Evolutionary conservation across 345 rosid species (phyloP).

Genomic region (Populus davidiana): DNA sequence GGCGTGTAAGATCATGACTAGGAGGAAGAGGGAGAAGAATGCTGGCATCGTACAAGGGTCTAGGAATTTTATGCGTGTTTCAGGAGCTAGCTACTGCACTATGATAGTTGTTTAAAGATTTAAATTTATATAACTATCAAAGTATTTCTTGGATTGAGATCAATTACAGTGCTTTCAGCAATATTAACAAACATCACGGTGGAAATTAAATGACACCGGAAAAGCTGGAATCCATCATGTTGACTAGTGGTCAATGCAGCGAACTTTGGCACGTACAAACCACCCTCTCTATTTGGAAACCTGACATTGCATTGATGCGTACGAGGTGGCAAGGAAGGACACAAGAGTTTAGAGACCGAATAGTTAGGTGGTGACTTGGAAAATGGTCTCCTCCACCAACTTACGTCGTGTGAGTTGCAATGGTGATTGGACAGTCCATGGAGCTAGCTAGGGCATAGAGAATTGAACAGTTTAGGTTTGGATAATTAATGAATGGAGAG

Average conservation of each 20-base stretch:
- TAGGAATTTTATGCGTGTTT: neutral
- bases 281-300: neutral
- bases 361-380: neutral
- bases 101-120: neutral
- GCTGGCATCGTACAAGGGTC: conserved; percentile 20
- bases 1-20: conserved; percentile 11
- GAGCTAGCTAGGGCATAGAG: no score
- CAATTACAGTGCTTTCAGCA: neutral
- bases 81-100: neutral
- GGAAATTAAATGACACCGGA: conserved; percentile 17
- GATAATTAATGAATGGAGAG: no score
- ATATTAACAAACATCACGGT: neutral
- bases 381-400: neutral
- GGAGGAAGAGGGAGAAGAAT: conserved; percentile 10
- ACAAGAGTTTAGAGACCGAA: conserved; percentile 3
- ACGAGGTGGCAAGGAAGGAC: neutral
- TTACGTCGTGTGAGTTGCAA: neutral
- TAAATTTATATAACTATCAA: neutral
- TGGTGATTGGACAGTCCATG: neutral
- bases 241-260: neutral
- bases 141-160: neutral
- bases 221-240: conserved; percentile 4
- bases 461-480: no score
- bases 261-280: no score
- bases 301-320: neutral